Evolutionary conservation across 2,329 filamentous ascomycete species (phyloP).

Genomic region (Diaporthe ilicicola): DNA sequence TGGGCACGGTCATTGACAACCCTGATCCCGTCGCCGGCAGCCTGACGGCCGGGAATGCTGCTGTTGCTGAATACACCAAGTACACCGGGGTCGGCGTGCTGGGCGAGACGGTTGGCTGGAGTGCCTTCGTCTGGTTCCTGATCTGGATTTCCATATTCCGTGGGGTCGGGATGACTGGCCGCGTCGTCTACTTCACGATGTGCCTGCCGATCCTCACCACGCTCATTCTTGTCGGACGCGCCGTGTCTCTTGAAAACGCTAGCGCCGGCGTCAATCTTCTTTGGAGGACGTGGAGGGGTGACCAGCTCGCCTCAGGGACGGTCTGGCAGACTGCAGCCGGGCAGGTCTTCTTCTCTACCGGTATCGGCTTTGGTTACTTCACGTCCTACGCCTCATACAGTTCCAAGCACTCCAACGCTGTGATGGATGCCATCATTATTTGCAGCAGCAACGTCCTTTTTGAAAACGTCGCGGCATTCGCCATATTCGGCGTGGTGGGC

Average conservation of each 20-base stretch:
- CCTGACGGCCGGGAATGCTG: conserved; percentile 47
- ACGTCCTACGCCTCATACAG: conserved; percentile 68
- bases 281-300: conserved; percentile 56
- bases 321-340: conserved; percentile 69
- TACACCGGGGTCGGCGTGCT: conserved; percentile 58
- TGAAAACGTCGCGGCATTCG: conserved; percentile 60
- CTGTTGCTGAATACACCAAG: conserved; percentile 52
- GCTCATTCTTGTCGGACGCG: conserved; percentile 63
- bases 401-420: conserved; percentile 64
- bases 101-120: conserved; percentile 67
- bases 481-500: conserved; percentile 64
- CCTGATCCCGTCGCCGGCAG: conserved; percentile 50
- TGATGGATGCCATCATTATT: conserved; percentile 66
- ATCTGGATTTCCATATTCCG: conserved; percentile 68
- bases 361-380: conserved; percentile 67
- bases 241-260: conserved; percentile 62
- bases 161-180: conserved; percentile 64
- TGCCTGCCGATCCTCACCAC: conserved; percentile 65
- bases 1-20: conserved; percentile 58
- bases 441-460: conserved; percentile 64
- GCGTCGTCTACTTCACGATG: conserved; percentile 71
- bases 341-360: conserved; percentile 68
- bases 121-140: conserved; percentile 65
- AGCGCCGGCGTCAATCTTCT: conserved; percentile 58
- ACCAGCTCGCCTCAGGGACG: conserved; percentile 57